Evolutionary conservation across 2,329 filamentous ascomycete species (phyloP).

Genomic region (Trematosphaeria pertusa): DNA sequence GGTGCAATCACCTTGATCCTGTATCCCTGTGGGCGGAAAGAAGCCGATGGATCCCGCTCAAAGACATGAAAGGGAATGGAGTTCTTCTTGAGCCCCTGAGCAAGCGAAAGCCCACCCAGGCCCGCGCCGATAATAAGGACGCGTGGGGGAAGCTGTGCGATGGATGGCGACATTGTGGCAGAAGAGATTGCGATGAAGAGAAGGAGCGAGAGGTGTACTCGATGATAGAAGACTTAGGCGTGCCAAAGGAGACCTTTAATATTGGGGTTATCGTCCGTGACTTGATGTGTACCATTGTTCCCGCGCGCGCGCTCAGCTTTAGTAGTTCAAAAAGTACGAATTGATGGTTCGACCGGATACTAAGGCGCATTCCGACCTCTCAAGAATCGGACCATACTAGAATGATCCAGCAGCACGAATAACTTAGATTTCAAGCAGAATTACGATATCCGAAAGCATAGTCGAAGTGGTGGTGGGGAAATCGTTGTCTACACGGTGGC

Average conservation of each 20-base stretch:
- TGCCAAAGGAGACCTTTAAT: too few relatives aligned
- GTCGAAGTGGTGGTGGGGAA: not conserved
- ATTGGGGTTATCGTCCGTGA: too few relatives aligned
- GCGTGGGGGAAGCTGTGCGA: conserved; percentile 5
- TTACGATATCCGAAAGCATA: conserved; percentile 6
- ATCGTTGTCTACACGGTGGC: not conserved
- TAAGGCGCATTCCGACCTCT: conserved; percentile 4
- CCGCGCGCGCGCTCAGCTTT: too few relatives aligned
- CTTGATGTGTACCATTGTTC: too few relatives aligned
- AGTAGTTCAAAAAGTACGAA: too few relatives aligned
- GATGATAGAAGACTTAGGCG: not conserved
- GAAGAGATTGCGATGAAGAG: not conserved
- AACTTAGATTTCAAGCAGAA: not conserved
- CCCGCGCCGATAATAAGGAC: conserved; percentile 28
- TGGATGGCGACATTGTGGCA: conserved; percentile 12
- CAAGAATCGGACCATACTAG: not conserved
- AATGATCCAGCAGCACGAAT: not conserved
- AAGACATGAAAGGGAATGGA: conserved; percentile 23
- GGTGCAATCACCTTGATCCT: conserved; percentile 11
- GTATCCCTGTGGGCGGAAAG: conserved; percentile 19
- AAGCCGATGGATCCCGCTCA: conserved; percentile 18
- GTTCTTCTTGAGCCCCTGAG: conserved; percentile 18
- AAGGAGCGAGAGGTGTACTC: conserved; percentile 2
- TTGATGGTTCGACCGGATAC: conserved; percentile 10
- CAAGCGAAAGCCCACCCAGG: conserved; percentile 23